A percentile compares a stretch with the other conserved stretches of the same genome.
Conservation (phyloP, 345 rosid species). For the Camelina hispida region DNA sequence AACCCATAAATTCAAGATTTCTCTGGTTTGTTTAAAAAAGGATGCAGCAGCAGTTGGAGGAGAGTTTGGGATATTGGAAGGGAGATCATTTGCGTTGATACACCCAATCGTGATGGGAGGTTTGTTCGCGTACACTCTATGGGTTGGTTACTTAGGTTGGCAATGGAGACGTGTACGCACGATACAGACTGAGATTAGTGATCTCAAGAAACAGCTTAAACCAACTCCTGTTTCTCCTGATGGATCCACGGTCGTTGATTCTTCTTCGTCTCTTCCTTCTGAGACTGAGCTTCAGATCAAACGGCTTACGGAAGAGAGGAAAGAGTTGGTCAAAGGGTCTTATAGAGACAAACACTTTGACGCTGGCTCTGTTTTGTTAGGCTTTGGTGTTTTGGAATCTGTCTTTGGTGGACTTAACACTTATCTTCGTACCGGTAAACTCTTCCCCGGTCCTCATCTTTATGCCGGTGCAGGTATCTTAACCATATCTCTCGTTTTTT, state of each 20-base stretch:
- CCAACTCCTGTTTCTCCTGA: conserved; percentile 70
- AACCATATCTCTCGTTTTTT: neutral
- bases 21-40: conserved; percentile 46
- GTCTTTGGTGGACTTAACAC: conserved; percentile 83
- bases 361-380: conserved; percentile 82
- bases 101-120: conserved; percentile 76
- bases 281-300: conserved; percentile 59
- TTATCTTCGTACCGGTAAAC: conserved; percentile 82
- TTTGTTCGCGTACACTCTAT: conserved; percentile 64
- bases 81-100: conserved; percentile 70
- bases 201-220: conserved; percentile 76
- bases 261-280: conserved; percentile 55
- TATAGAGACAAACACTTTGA: conserved; percentile 81
- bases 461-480: conserved; percentile 79
- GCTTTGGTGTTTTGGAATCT: conserved; percentile 84
- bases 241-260: conserved; percentile 56
- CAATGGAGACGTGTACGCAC: conserved; percentile 95
- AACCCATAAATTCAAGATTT: neutral
- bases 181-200: conserved; percentile 63
- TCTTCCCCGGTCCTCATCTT: conserved; percentile 98
- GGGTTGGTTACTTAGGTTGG: conserved; percentile 90
- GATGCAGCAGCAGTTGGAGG: conserved; percentile 83
- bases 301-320: conserved; percentile 69
- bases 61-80: conserved; percentile 86
- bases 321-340: conserved; percentile 44